Conservation (phyloP, 805 yeast genomes). For the Saturnispora dispora region DNA sequence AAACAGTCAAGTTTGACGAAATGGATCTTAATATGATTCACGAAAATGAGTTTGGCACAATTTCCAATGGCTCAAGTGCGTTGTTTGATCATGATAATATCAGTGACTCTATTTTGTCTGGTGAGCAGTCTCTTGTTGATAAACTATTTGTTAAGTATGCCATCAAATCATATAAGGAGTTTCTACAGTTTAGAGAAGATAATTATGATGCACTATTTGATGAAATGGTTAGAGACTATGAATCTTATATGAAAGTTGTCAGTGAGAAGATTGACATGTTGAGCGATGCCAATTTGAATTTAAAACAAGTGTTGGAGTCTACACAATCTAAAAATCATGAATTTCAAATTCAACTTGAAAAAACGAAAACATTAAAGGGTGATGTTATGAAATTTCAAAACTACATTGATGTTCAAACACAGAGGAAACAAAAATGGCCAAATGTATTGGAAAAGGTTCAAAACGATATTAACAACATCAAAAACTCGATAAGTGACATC, state of each 20-base stretch:
- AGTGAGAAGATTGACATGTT: constrained; percentile 36
- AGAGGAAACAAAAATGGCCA: constrained; percentile 59
- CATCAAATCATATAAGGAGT: constrained; percentile 57
- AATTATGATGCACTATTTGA: constrained; percentile 46
- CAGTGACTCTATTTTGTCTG: constrained; percentile 20
- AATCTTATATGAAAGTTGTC: constrained; percentile 41
- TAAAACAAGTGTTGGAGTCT: constrained; percentile 33
- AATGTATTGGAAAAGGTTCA: constrained; percentile 46
- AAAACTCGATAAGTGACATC: constrained; percentile 32
- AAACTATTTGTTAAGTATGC: constrained; percentile 39
- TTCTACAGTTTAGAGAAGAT: constrained; percentile 49
- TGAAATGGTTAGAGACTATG: constrained; percentile 50
- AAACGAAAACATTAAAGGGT: constrained; percentile 54
- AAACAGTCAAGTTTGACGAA: constrained; percentile 31
- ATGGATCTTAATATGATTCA: constrained; percentile 24
- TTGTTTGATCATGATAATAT: constrained; percentile 7
- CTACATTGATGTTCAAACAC: constrained; percentile 60
- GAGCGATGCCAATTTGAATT: constrained; percentile 31
- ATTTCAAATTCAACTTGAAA: constrained; percentile 44
- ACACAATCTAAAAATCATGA: constrained; percentile 37
- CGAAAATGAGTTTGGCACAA: constrained; percentile 10
- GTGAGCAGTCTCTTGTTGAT: constrained; percentile 20
- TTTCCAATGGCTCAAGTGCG: neutral
- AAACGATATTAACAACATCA: constrained; percentile 40
- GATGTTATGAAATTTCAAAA: constrained; percentile 64